Conservation (phyloP, 768 basidiomycete species). For the Kwoniella bestiolae region DNA sequence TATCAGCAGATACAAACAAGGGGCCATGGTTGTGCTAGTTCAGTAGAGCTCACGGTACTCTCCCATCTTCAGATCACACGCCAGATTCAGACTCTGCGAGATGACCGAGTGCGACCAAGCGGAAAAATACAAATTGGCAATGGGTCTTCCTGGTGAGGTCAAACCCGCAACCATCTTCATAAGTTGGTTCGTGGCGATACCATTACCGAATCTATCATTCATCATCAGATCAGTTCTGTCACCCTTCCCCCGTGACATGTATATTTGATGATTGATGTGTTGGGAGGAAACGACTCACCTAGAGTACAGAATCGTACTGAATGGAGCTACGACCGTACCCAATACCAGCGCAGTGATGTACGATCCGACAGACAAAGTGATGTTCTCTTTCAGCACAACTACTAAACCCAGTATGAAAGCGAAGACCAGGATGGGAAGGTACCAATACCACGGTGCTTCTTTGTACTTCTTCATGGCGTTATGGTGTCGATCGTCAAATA, state of each 20-base stretch:
- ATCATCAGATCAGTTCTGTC: no score
- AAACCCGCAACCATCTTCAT: slow-evolving; percentile 35
- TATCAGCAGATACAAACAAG: not conserved
- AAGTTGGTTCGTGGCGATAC: slow-evolving; percentile 67
- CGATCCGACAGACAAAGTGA: slow-evolving; percentile 69
- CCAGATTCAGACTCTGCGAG: slow-evolving; percentile 20
- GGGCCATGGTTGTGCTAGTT: not conserved
- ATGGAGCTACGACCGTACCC: slow-evolving; percentile 12
- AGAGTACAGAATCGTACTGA: slow-evolving; percentile 8
- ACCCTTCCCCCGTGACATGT: no score
- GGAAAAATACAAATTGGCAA: slow-evolving; percentile 25
- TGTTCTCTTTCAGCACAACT: slow-evolving; percentile 66
- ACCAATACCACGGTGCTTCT: slow-evolving; percentile 67
- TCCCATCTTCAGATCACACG: slow-evolving; percentile 19
- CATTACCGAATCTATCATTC: slow-evolving; percentile 67
- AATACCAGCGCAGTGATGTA: slow-evolving; percentile 64
- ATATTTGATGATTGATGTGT: slow-evolving; percentile 63
- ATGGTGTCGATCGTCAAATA: slow-evolving; percentile 67
- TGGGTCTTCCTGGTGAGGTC: slow-evolving; percentile 23
- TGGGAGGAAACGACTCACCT: not conserved
- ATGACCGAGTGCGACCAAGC: slow-evolving; percentile 25
- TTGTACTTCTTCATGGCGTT: slow-evolving; percentile 57
- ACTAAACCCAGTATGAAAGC: slow-evolving; percentile 61
- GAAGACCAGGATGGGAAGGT: slow-evolving; percentile 59
- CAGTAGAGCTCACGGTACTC: slow-evolving; percentile 15